Evolutionary conservation across 495 filamentous ascomycete genomes (phyloP).

Genomic region (Aspergillus conjunctus): DNA sequence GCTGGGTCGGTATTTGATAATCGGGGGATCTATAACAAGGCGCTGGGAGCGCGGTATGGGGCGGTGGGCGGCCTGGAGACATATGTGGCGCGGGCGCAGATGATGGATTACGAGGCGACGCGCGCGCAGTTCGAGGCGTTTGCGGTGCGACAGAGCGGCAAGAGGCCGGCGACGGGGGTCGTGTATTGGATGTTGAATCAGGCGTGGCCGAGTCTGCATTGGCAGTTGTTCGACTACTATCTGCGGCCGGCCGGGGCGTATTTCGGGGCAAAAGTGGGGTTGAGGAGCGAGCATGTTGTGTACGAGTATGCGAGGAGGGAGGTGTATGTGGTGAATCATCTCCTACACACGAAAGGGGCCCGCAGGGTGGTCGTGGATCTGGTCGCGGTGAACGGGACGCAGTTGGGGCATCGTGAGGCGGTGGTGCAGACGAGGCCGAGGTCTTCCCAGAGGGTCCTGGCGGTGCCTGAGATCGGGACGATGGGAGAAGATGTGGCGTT

Average conservation of each 20-base stretch:
- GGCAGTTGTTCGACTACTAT: constrained; percentile 69
- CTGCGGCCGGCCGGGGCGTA: constrained; percentile 59
- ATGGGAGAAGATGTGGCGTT: constrained; percentile 51
- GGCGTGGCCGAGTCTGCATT: constrained; percentile 66
- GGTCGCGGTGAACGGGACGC: constrained; percentile 49
- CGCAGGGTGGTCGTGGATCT: constrained; percentile 50
- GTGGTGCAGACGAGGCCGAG: constrained; percentile 25
- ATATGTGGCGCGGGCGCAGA: constrained; percentile 57
- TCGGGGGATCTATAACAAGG: constrained; percentile 59
- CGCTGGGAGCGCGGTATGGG: constrained; percentile 55
- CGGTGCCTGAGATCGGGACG: constrained; percentile 32
- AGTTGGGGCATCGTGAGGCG: constrained; percentile 33
- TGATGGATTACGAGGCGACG: constrained; percentile 66
- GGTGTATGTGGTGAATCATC: constrained; percentile 61
- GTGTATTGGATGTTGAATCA: constrained; percentile 73
- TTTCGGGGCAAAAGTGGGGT: constrained; percentile 59
- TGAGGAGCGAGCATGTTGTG: constrained; percentile 56
- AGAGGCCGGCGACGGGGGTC: constrained; percentile 57
- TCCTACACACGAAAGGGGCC: constrained; percentile 36
- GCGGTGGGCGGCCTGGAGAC: constrained; percentile 53
- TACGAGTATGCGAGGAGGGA: constrained; percentile 52
- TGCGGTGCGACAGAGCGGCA: constrained; percentile 50
- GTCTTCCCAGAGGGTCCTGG: constrained; percentile 30
- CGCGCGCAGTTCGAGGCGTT: constrained; percentile 62
- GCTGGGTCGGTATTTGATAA: constrained; percentile 55